Evolutionary conservation across 129 eudicot genomes (phyloP).

Genomic region (Chrysanthemum seticuspe): DNA sequence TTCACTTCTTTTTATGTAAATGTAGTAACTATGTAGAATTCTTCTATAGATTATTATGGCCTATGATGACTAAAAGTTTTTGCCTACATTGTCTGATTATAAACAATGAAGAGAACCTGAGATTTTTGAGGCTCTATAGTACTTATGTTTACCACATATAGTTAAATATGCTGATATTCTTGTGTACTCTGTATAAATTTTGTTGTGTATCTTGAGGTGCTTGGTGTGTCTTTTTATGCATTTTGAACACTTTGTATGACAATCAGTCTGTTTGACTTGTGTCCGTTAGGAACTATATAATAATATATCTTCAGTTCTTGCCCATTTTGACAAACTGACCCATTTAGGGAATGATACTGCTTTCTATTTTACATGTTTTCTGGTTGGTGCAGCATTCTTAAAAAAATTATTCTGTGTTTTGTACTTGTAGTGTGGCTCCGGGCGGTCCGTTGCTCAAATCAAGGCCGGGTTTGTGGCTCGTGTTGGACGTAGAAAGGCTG

Average conservation of each 20-base stretch:
- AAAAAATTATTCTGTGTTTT: neutral
- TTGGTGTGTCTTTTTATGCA: neutral
- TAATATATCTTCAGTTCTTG: no score
- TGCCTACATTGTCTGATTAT: slow-evolving; percentile 36
- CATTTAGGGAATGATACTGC: neutral
- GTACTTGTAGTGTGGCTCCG: slow-evolving; percentile 18
- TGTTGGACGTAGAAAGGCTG: slow-evolving; percentile 24
- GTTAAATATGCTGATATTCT: neutral
- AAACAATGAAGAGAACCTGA: slow-evolving; percentile 6
- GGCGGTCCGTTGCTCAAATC: slow-evolving; percentile 27
- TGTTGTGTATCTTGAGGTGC: neutral
- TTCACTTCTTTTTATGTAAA: no score
- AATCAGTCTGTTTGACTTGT: neutral
- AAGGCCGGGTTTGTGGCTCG: slow-evolving; percentile 30
- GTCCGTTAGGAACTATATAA: no score
- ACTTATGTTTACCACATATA: neutral
- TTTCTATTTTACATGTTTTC: neutral
- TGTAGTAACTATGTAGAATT: no score
- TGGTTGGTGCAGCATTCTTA: neutral
- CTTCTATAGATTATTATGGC: neutral
- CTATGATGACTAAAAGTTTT: slow-evolving; percentile 33
- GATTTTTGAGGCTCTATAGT: slow-evolving; percentile 24
- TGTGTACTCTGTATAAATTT: neutral
- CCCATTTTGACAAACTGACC: no score
- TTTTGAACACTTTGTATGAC: neutral